A percentile compares a stretch with the other conserved stretches of the same genome.
These are phyloP conservation scores for Artemisia argyi DNA, from an alignment of 129 eudicot genomes.

Conservation along the genomic window DNA sequence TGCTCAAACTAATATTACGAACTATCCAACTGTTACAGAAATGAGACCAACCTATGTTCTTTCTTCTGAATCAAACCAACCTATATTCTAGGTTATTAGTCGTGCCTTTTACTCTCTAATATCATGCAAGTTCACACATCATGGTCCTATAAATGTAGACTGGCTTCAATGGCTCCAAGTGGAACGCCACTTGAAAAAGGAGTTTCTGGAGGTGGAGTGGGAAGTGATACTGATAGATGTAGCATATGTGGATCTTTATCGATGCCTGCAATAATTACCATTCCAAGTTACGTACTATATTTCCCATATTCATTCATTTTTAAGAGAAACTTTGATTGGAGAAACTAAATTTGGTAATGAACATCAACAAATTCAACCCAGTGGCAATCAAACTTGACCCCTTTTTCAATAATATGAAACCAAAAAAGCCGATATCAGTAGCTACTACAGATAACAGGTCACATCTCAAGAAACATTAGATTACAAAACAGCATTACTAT, in stretches of 20 bases:
- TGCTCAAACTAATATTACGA: no score
- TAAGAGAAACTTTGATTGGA: background rate
- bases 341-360: constrained; percentile 89
- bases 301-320: background rate
- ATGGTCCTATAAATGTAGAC: no score
- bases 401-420: constrained; percentile 77
- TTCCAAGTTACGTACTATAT: constrained; percentile 8
- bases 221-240: constrained; percentile 69
- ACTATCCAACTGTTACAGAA: no score
- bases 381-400: constrained; percentile 86
- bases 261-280: no score
- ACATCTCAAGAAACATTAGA: background rate
- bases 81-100: no score
- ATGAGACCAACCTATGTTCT: no score
- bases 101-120: no score
- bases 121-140: no score
- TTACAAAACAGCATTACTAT: no score
- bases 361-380: constrained; percentile 96
- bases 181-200: constrained; percentile 76
- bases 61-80: no score
- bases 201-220: constrained; percentile 90
- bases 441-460: constrained; percentile 3
- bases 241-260: constrained; percentile 71
- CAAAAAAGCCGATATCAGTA: constrained; percentile 16
- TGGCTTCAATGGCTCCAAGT: constrained; percentile 89